These are phyloP conservation scores for Candida nitratophila DNA, from an alignment of 805 yeast genomes.

Conservation along the genomic window DNA sequence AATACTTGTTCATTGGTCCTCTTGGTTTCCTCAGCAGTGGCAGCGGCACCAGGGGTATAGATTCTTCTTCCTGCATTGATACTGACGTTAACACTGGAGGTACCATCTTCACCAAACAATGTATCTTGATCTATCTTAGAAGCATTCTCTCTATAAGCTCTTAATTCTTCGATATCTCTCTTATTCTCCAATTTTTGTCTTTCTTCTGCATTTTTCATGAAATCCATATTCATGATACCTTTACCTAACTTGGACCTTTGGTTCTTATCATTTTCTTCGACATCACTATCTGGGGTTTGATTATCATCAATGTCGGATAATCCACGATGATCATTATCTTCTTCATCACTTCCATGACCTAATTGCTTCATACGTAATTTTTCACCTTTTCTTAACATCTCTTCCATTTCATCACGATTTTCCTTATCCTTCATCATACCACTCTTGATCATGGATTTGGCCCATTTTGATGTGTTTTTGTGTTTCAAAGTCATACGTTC, in stretches of 20 bases:
- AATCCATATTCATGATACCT: conserved; percentile 91
- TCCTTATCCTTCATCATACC: conserved; percentile 85
- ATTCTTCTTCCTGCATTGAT: conserved; percentile 75
- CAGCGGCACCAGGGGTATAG: conserved; percentile 58
- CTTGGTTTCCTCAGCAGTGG: conserved; percentile 29
- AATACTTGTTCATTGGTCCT: conserved; percentile 28
- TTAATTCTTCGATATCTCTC: conserved; percentile 43
- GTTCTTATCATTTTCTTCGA: conserved; percentile 27
- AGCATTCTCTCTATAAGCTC: conserved; percentile 39
- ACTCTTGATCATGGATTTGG: conserved; percentile 78
- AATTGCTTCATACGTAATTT: conserved; percentile 62
- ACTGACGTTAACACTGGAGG: conserved; percentile 38
- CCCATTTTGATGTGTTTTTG: conserved; percentile 86
- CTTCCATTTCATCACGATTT: conserved; percentile 86
- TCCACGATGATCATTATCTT: conserved; percentile 32
- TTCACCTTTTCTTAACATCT: conserved; percentile 87
- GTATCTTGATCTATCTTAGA: conserved; percentile 29
- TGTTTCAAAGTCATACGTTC: conserved; percentile 93
- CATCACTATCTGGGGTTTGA: conserved; percentile 35
- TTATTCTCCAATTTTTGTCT: conserved; percentile 54
- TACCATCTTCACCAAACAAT: conserved; percentile 27
- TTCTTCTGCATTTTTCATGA: conserved; percentile 86
- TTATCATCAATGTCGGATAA: conserved; percentile 46
- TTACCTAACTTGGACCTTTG: conserved; percentile 53
- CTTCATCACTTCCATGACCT: conserved; percentile 50